Conservation (phyloP, 768 basidiomycete genomes). For the Panaeolus cyanescens region DNA sequence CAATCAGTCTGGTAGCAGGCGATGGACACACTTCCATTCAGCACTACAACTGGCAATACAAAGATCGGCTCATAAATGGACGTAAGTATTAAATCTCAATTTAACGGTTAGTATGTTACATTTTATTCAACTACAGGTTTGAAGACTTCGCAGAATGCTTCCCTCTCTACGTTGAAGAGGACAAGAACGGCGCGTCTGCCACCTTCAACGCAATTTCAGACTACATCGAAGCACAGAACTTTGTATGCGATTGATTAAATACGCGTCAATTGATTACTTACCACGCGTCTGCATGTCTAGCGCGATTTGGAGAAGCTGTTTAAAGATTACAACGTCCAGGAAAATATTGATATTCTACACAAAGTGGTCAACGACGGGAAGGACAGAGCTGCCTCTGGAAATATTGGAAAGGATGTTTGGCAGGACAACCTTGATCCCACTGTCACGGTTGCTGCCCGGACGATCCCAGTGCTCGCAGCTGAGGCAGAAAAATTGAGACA, state of each 20-base stretch:
- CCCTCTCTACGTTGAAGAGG: constrained; percentile 64
- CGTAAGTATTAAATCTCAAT: constrained; percentile 37
- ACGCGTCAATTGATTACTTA: not conserved
- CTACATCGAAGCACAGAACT: constrained; percentile 69
- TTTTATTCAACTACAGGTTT: constrained; percentile 33
- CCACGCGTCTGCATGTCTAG: constrained; percentile 30
- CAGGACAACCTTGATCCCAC: constrained; percentile 63
- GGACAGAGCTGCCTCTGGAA: constrained; percentile 51
- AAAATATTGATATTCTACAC: constrained; percentile 72
- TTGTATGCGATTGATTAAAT: constrained; percentile 33
- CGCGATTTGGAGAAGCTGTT: constrained; percentile 71
- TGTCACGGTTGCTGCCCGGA: constrained; percentile 62
- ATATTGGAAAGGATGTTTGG: constrained; percentile 60
- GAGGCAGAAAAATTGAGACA: constrained; percentile 41
- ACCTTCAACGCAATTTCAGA: constrained; percentile 68
- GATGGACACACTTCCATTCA: constrained; percentile 59
- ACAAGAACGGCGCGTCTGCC: constrained; percentile 59
- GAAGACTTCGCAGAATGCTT: constrained; percentile 69
- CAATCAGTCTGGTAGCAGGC: constrained; percentile 48
- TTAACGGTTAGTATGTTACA: not conserved
- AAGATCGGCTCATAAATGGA: constrained; percentile 59
- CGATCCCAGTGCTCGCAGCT: constrained; percentile 56
- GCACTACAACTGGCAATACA: constrained; percentile 58
- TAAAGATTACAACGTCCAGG: constrained; percentile 64
- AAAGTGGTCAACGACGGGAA: constrained; percentile 69